Percentiles rank a stretch among this genome's conserved stretches.
Evolutionary conservation across 495 filamentous ascomycete species (phyloP).

Genomic region (Penicillium salamii): DNA sequence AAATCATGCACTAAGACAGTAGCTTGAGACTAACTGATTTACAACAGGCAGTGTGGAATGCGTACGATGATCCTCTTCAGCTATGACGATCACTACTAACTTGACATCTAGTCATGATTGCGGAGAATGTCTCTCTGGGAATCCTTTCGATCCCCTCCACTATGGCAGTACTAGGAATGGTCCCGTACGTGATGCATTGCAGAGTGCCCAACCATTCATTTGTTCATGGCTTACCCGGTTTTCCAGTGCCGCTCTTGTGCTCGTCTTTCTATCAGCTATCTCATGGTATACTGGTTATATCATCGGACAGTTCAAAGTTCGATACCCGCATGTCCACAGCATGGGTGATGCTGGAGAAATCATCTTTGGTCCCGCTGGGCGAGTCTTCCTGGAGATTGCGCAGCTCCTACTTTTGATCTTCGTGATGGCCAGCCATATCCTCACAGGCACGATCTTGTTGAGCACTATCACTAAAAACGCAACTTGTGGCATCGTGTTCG

Average conservation of each 20-base stretch:
- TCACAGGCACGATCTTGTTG: slow-evolving; percentile 70
- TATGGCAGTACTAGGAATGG: slow-evolving; percentile 63
- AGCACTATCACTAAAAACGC: slow-evolving; percentile 61
- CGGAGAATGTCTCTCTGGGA: slow-evolving; percentile 61
- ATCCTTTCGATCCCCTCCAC: slow-evolving; percentile 56
- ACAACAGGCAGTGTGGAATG: slow-evolving; percentile 22
- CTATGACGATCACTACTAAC: background rate
- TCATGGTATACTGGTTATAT: slow-evolving; percentile 30
- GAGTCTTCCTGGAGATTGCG: slow-evolving; percentile 57
- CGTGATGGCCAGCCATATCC: slow-evolving; percentile 68
- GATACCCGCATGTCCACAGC: slow-evolving; percentile 23
- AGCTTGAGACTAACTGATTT: background rate
- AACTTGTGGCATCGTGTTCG: slow-evolving; percentile 65
- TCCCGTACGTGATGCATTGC: slow-evolving; percentile 37
- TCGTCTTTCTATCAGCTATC: slow-evolving; percentile 56
- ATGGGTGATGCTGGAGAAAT: slow-evolving; percentile 68
- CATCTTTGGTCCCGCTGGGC: slow-evolving; percentile 59
- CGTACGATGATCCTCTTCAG: slow-evolving; percentile 6
- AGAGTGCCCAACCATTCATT: slow-evolving; percentile 12
- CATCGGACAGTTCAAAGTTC: slow-evolving; percentile 20
- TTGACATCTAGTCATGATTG: slow-evolving; percentile 48
- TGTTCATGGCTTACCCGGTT: background rate
- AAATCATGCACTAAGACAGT: background rate
- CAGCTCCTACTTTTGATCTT: slow-evolving; percentile 64
- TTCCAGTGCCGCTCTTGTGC: slow-evolving; percentile 16